These are phyloP conservation scores for Rhodamnia rubescens DNA, from an alignment of 345 rosid genomes.

Conservation along the genomic window DNA sequence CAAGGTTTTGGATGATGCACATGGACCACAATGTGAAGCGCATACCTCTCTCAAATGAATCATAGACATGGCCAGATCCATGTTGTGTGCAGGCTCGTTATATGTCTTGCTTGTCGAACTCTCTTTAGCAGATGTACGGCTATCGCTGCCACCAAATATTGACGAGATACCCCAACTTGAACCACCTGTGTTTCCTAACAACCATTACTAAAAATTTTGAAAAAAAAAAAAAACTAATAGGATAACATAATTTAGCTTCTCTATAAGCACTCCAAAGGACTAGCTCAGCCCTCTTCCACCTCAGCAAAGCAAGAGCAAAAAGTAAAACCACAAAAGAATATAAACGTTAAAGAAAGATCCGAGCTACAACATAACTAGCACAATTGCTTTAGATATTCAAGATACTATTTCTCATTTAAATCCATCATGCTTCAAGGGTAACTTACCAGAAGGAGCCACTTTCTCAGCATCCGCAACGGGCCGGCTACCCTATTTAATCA, in stretches of 20 bases:
- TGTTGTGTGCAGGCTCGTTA: slow-evolving; percentile 41
- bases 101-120: slow-evolving; percentile 29
- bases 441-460: slow-evolving; percentile 56
- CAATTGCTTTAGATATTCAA: not conserved
- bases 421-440: not conserved
- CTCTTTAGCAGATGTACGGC: slow-evolving; percentile 51
- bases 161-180: slow-evolving; percentile 91
- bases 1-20: not conserved
- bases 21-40: not conserved
- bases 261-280: not conserved
- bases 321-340: not conserved
- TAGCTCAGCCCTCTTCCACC: not conserved
- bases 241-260: not conserved
- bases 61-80: slow-evolving; percentile 55
- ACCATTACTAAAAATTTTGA: not conserved
- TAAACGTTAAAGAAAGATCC: not conserved
- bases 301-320: not conserved
- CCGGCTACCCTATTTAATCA: slow-evolving; percentile 37
- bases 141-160: slow-evolving; percentile 72
- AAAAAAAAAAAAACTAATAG: not conserved
- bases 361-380: not conserved
- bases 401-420: not conserved
- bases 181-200: slow-evolving; percentile 36
- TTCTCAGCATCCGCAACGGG: slow-evolving; percentile 50
- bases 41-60: slow-evolving; percentile 78